Percentiles rank a stretch among this genome's conserved stretches.
phyloP scores from a whole-genome alignment of 495 filamentous ascomycete species.

The Thermothielavioides terrestris region DNA sequence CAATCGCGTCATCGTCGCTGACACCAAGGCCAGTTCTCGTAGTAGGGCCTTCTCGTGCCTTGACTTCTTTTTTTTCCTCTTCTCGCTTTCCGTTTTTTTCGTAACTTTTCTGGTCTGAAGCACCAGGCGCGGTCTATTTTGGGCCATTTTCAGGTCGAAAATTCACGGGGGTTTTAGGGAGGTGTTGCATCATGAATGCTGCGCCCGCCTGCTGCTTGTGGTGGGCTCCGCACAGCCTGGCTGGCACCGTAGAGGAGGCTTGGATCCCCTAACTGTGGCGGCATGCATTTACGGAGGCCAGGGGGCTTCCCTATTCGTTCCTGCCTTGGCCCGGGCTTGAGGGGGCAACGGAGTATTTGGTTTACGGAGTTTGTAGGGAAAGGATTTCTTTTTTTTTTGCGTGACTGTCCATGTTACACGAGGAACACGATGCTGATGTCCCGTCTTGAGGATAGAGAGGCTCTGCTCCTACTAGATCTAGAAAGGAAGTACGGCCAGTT shows the following conservation, averaged over 20 bases:
- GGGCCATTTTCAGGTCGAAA: not conserved
- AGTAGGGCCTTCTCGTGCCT: not conserved
- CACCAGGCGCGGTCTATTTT: not conserved
- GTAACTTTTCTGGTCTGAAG: not conserved
- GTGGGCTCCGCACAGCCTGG: not conserved
- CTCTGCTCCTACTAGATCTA: not conserved
- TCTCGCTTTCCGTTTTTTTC: not conserved
- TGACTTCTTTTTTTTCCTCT: not conserved
- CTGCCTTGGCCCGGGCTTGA: not conserved
- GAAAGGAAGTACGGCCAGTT: not conserved
- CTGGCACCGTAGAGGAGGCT: not conserved
- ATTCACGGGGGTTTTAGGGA: not conserved
- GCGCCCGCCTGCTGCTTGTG: not conserved
- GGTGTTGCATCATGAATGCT: not conserved
- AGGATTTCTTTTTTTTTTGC: not conserved
- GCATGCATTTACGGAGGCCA: not conserved
- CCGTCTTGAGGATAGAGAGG: not conserved
- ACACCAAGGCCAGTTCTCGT: constrained; percentile 10
- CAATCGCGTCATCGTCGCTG: not conserved
- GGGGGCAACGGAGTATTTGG: not conserved
- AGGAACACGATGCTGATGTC: not conserved
- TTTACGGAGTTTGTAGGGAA: constrained; percentile 4
- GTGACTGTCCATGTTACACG: constrained; percentile 5
- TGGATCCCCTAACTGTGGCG: not conserved
- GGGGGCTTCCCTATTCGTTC: not conserved